Percentiles rank a stretch among this genome's conserved stretches.
Conservation (phyloP, 2,329 filamentous ascomycete species). For the Arthrobotrys sphaeroides region DNA sequence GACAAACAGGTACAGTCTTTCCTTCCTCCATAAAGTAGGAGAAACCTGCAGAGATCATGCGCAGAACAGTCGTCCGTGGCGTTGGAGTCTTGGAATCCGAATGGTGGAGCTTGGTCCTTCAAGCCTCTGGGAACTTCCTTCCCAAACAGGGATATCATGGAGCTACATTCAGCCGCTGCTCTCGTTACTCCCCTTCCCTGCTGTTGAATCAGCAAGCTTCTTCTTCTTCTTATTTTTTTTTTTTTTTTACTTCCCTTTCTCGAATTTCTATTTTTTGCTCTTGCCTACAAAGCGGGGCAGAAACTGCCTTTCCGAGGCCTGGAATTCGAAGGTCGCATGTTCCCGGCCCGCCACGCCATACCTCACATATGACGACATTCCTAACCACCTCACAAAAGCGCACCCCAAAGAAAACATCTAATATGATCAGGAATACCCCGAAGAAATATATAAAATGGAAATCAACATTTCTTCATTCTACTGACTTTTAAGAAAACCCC, state of each 20-base stretch:
- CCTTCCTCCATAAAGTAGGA: background rate
- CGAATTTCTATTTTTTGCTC: background rate
- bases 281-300: background rate
- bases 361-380: background rate
- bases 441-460: background rate
- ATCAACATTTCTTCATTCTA: slow-evolving; percentile 5
- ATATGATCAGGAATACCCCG: background rate
- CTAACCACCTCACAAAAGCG: background rate
- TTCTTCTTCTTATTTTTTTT: too few species aligned
- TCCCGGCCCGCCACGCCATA: too few species aligned
- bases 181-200: too few species aligned
- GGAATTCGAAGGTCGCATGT: too few species aligned
- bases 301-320: too few species aligned
- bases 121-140: slow-evolving; percentile 8
- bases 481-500: background rate
- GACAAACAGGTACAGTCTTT: slow-evolving; percentile 4
- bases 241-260: background rate
- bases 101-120: background rate
- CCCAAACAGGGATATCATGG: slow-evolving; percentile 10
- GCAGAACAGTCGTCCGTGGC: background rate
- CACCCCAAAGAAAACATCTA: background rate
- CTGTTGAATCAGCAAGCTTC: too few species aligned
- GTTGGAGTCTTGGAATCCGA: background rate
- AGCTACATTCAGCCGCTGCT: slow-evolving; percentile 21
- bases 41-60: background rate